A percentile compares a stretch with the other conserved stretches of the same genome.
phyloP scores from a whole-genome alignment of 139 green algal species.

The Picochlorum sp. region DNA sequence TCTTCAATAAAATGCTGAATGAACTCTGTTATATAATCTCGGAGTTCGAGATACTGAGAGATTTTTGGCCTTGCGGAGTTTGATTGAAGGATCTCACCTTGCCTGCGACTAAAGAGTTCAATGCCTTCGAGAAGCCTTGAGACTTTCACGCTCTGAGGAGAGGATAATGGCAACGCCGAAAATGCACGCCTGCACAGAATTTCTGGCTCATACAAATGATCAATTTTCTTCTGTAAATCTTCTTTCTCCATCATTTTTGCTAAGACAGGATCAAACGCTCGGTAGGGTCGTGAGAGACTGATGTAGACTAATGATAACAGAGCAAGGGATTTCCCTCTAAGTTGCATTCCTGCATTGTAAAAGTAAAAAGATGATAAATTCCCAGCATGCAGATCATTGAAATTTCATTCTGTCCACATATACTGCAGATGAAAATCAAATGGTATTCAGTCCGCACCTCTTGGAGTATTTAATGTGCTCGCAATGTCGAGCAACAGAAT shows the following conservation, averaged over 20 bases:
- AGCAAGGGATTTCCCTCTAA: not conserved
- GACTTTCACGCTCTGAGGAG: not conserved
- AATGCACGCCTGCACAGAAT: not conserved
- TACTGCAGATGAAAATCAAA: too few relatives aligned
- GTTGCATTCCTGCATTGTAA: not conserved
- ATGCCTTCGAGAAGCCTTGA: not conserved
- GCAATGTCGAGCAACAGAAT: too few relatives aligned
- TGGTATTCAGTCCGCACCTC: too few relatives aligned
- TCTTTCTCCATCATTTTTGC: conserved; percentile 10
- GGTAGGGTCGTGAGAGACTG: not conserved
- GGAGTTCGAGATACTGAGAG: not conserved
- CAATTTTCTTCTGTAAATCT: conserved; percentile 4
- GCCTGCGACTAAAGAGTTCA: not conserved
- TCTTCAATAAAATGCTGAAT: not conserved
- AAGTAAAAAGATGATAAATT: too few relatives aligned
- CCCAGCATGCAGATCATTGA: too few relatives aligned
- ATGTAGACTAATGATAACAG: not conserved
- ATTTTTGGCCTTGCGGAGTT: not conserved
- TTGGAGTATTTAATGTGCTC: too few relatives aligned
- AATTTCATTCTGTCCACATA: too few relatives aligned
- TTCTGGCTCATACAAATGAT: not conserved
- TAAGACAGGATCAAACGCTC: not conserved
- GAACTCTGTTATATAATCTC: conserved; percentile 5
- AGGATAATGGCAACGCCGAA: not conserved
- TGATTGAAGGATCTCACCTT: not conserved